Percentiles rank a stretch among this genome's conserved stretches.
These are phyloP conservation scores for Termitomyces sp. DNA, from an alignment of 768 basidiomycete genomes.

Conservation along the genomic window DNA sequence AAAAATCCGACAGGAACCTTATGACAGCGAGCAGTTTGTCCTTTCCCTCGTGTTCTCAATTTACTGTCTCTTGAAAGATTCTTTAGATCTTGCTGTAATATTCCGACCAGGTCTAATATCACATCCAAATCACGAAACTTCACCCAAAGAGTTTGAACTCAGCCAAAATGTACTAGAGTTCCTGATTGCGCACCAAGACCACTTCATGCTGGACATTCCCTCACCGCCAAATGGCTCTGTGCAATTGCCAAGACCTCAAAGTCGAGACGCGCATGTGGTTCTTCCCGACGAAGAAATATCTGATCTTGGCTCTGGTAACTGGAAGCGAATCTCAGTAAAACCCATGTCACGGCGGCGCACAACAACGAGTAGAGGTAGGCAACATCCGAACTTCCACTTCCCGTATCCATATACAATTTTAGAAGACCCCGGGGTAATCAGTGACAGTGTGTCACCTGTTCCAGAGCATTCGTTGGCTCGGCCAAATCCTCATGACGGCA, in stretches of 20 bases:
- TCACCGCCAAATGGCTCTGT: conserved; percentile 43
- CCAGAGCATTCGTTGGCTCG: conserved; percentile 30
- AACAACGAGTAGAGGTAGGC: conserved; percentile 37
- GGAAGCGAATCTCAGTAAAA: conserved; percentile 36
- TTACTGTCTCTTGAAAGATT: neutral
- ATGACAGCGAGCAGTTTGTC: conserved; percentile 92
- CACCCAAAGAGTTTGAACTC: conserved; percentile 78
- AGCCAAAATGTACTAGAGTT: conserved; percentile 93
- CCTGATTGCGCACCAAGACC: conserved; percentile 92
- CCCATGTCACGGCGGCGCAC: conserved; percentile 52
- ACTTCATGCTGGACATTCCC: conserved; percentile 87
- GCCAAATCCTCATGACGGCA: conserved; percentile 20
- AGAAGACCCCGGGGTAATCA: conserved; percentile 21
- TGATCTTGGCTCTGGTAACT: conserved; percentile 35
- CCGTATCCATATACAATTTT: neutral
- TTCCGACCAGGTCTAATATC: conserved; percentile 95
- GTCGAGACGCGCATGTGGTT: conserved; percentile 38
- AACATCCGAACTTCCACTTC: neutral
- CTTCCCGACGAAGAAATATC: conserved; percentile 45
- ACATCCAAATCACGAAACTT: conserved; percentile 82
- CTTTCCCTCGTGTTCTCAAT: neutral
- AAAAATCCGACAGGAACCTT: conserved; percentile 85
- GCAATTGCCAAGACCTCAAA: conserved; percentile 11
- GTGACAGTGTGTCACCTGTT: conserved; percentile 41
- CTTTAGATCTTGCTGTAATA: conserved; percentile 87